Conservation (phyloP, 1,284 basidiomycete genomes). For the Meripilus lineatus region DNA sequence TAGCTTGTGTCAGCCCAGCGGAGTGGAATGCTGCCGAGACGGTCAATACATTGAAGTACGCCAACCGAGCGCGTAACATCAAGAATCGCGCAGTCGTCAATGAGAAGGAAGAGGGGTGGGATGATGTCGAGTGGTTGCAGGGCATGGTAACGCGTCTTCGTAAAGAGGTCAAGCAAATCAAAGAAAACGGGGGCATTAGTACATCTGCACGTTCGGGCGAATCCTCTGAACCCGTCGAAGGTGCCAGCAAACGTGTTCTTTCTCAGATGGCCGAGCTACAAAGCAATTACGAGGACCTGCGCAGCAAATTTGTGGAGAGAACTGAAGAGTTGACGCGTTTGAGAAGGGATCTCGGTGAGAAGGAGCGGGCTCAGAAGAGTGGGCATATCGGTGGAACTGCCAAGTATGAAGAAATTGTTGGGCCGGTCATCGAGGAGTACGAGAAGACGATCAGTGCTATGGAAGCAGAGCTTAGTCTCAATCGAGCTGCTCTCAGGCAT, state of each 20-base stretch:
- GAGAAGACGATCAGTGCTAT: slow-evolving; percentile 95
- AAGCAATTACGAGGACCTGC: slow-evolving; percentile 78
- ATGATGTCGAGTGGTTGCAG: slow-evolving; percentile 96
- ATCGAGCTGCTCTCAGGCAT: slow-evolving; percentile 83
- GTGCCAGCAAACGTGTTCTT: slow-evolving; percentile 65
- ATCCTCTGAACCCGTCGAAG: slow-evolving; percentile 32
- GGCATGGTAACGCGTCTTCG: slow-evolving; percentile 78
- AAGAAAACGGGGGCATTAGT: slow-evolving; percentile 50
- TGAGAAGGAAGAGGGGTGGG: slow-evolving; percentile 97
- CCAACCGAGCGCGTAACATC: slow-evolving; percentile 95
- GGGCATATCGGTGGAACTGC: slow-evolving; percentile 65
- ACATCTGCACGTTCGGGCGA: slow-evolving; percentile 16
- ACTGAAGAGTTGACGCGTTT: slow-evolving; percentile 83
- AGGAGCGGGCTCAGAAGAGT: slow-evolving; percentile 48
- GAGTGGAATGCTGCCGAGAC: slow-evolving; percentile 97
- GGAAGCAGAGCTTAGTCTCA: slow-evolving; percentile 90
- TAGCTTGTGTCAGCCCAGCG: slow-evolving; percentile 93
- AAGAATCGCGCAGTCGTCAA: slow-evolving; percentile 93
- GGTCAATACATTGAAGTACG: slow-evolving; percentile 96
- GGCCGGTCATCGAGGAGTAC: slow-evolving; percentile 97
- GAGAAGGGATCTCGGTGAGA: slow-evolving; percentile 71
- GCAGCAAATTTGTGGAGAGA: slow-evolving; percentile 80
- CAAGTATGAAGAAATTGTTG: slow-evolving; percentile 94
- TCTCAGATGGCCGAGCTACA: slow-evolving; percentile 76
- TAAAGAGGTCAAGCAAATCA: slow-evolving; percentile 78